A percentile compares a stretch with the other conserved stretches of the same genome.
Evolutionary conservation across 2,329 filamentous ascomycete genomes (phyloP).

Genomic region (Diaporthe batatas): DNA sequence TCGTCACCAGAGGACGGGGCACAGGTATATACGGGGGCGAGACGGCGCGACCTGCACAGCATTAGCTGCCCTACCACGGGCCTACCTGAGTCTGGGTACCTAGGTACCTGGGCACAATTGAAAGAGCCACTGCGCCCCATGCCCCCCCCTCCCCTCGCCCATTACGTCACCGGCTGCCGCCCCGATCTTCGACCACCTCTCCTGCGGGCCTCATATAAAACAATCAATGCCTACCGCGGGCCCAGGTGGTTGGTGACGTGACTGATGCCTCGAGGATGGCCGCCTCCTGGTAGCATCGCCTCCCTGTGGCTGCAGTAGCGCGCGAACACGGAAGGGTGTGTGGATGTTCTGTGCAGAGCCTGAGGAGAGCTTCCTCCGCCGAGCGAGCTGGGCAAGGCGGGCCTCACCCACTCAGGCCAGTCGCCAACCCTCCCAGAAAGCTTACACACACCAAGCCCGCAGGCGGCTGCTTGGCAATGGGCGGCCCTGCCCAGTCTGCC

Average conservation of each 20-base stretch:
- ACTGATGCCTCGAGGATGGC: constrained; percentile 21
- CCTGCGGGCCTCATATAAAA: constrained; percentile 3
- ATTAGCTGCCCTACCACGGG: too few species aligned
- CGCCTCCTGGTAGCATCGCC: constrained; percentile 30
- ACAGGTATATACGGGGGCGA: not conserved
- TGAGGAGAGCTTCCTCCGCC: constrained; percentile 12
- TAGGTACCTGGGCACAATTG: not conserved
- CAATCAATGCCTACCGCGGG: constrained; percentile 2
- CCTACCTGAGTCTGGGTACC: too few species aligned
- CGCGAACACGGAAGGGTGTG: not conserved
- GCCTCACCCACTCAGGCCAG: constrained; percentile 3
- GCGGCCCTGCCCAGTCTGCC: not conserved
- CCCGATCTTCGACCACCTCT: constrained; percentile 21
- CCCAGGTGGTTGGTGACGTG: constrained; percentile 24
- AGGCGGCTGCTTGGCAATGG: constrained; percentile 16
- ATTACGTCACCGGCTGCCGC: constrained; percentile 32
- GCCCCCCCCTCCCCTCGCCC: not conserved
- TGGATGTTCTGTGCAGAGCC: not conserved
- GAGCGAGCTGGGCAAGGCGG: not conserved
- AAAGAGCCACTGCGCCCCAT: constrained; percentile 19
- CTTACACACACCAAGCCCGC: constrained; percentile 27
- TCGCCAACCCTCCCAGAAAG: constrained; percentile 13
- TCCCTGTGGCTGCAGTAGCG: constrained; percentile 34
- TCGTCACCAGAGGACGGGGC: not conserved
- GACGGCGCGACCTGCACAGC: not conserved